Base-by-base conservation (phyloP, 2,329 filamentous ascomycete genomes). In the Fusarium haematococcum region DNA sequence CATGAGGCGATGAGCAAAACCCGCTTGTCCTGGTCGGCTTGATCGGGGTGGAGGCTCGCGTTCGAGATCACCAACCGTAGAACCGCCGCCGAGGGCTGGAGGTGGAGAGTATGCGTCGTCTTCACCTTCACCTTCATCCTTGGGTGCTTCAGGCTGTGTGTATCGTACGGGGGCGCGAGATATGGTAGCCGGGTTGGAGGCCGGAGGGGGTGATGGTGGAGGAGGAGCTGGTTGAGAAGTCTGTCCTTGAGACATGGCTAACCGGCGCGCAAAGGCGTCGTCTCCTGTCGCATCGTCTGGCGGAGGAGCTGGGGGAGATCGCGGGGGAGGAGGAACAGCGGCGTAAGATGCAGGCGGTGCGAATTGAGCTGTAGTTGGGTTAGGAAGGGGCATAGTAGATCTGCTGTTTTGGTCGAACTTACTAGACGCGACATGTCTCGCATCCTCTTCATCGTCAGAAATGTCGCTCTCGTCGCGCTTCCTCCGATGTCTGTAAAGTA, bases 1-100 rank as follows among this genome's bases (percentile, higher is more conserved):
- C 91, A 99, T 95, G 65, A 98, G 89, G 37, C 95, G 93, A 75
- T 95, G 91, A 0, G 95, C 97, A 82, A 98, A 98, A 61, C 92
- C 94, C 74, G 91, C 90, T 82, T 97, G 94, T 18, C 95, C 94
- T 0, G 95, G 95, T 4, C 92, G 91, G 66, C 86, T 90, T 48
- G 92, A 92, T 41, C 90, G 89, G 57, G 68, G 71, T 18, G 85
- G 88, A 39, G 73, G 57, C 18, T 86, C 81, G 14, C 80, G 79
- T 39, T 50, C 54, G 25, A 60, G 41, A 6, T 83, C 82, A 8
- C 83, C 81, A 75, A 85, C 82, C 25, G 80, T 81, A 79, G 64
- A 64, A 23, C 84, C 79, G 75, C 88, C 79, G 75, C 88, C 83
- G 41, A 88, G 85, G 78, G 89, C 85, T 9, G 89, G 86, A 9